A percentile compares a stretch with the other conserved stretches of the same genome.
These are phyloP conservation scores for Chrysochromulina tobinii DNA, from an alignment of 78 protist genomes.

Conservation along the genomic window DNA sequence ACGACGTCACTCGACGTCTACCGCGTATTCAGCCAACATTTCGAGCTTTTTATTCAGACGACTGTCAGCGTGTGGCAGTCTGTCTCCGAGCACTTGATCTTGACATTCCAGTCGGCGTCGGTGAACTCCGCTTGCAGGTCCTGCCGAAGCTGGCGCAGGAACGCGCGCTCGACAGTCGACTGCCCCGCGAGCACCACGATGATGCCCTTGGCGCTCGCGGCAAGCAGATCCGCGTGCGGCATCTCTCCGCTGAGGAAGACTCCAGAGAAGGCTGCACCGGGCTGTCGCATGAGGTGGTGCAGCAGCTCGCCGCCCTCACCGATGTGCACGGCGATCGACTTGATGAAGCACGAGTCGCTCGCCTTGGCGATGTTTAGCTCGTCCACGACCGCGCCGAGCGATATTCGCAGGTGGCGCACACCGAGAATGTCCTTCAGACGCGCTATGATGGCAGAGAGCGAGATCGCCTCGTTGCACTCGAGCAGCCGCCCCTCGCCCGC, in stretches of 20 bases:
- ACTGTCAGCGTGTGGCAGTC: background rate
- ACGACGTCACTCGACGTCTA: too few relatives aligned
- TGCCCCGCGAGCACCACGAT: background rate
- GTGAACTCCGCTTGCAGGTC: background rate
- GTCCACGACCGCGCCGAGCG: background rate
- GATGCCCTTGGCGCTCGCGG: background rate
- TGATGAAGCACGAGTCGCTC: background rate
- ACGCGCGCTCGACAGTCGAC: background rate
- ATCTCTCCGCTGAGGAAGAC: background rate
- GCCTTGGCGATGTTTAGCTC: background rate
- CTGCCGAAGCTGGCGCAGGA: background rate
- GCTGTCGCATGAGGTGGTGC: too few relatives aligned
- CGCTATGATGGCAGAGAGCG: background rate
- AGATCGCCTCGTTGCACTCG: background rate
- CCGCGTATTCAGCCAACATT: too few relatives aligned
- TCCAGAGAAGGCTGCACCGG: too few relatives aligned
- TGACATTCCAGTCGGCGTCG: background rate
- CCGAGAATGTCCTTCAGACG: too few relatives aligned
- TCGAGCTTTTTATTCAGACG: background rate
- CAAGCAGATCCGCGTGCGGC: too few relatives aligned
- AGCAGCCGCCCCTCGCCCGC: background rate
- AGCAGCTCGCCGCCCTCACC: background rate
- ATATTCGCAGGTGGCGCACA: background rate
- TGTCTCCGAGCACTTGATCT: background rate
- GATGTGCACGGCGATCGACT: background rate